These are phyloP conservation scores for Suhomyces bolitotheri DNA, from an alignment of 1,139 yeast genomes.

Conservation along the genomic window DNA sequence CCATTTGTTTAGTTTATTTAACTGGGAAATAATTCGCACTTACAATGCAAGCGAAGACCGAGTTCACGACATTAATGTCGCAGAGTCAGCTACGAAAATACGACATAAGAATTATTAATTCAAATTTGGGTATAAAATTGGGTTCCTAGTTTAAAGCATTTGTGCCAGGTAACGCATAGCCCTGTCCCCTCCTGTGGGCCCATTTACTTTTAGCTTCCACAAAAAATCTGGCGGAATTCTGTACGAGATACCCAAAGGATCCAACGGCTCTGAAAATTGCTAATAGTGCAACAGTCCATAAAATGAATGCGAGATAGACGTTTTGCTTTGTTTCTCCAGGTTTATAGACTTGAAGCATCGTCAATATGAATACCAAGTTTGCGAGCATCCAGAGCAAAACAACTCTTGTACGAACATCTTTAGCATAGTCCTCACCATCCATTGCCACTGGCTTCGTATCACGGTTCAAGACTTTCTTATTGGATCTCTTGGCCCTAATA, in stretches of 20 bases:
- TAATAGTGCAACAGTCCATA: constrained; percentile 88
- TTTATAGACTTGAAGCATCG: constrained; percentile 77
- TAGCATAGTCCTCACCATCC: constrained; percentile 85
- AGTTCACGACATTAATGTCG: too few relatives aligned
- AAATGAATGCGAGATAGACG: constrained; percentile 74
- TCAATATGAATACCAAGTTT: constrained; percentile 77
- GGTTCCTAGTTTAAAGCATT: constrained; percentile 36
- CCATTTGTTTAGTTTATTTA: constrained; percentile 31
- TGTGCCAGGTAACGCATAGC: constrained; percentile 38
- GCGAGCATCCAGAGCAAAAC: constrained; percentile 89
- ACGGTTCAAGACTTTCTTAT: constrained; percentile 55
- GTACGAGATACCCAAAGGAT: constrained; percentile 62
- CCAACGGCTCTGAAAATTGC: constrained; percentile 81
- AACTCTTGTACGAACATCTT: constrained; percentile 90
- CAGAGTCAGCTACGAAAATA: too few relatives aligned
- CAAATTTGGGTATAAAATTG: constrained; percentile 1
- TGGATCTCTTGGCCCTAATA: constrained; percentile 70
- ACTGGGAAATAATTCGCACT: too few relatives aligned
- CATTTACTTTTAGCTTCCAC: constrained; percentile 47
- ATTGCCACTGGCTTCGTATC: constrained; percentile 21
- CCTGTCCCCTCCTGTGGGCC: constrained; percentile 39
- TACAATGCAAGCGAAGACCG: too few relatives aligned
- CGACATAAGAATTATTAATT: too few relatives aligned
- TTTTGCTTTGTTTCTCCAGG: constrained; percentile 61
- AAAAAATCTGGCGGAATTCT: constrained; percentile 38